Evolutionary conservation across 768 basidiomycete species (phyloP), one percentile per base, ranked within the genome.

Genomic region (Leccinellum luteum): DNA sequence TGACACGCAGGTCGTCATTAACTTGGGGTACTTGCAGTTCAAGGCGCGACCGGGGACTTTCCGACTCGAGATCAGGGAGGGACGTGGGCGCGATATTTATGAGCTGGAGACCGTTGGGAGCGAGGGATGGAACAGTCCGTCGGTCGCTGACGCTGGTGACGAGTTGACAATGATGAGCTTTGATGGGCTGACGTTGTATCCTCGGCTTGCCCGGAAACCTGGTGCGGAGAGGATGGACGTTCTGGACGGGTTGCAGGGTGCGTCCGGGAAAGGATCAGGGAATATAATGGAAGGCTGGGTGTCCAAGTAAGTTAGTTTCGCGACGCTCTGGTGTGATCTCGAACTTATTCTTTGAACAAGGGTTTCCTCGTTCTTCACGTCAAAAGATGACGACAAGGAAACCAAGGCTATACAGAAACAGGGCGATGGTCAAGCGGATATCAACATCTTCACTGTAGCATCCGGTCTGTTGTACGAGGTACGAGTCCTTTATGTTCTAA

Each of bases 391-490:
- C 28, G 65, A 65, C n/a, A 35, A 28, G 19, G 28, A 51, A 28
- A 60, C 62, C 1, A 62, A 60, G 34, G 64, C 54, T 50, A 32
- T 67, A 17, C 60, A 62, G 8, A 74, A 76, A 48, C 69, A 58
- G 44, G 61, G 55, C 6, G 55, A 69, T 35, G 67, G 73, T 35
- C 89, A 92, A 63, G 94, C 96, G 7, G 92, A 97, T 31, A 97
- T 98, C 74, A 98, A 99, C 66, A 96, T 99, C 62, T 98, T 99
- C 74, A 99, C 97, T 0, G 96, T 99, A 17, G 97, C 97, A 7
- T 98, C 97, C 1, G 97, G 97, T 0, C 74, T 96, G 52, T 78
- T 99, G 2, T 99, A 98, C 60, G 97, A 98, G 85, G 96, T 94
- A 55, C 28, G 79, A n/a, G 2, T 19, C 1, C 14, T 30, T 23